Evolutionary conservation across 495 filamentous ascomycete genomes (phyloP), one percentile per base, ranked within the genome.

Genomic region (Podospora fimiseda): DNA sequence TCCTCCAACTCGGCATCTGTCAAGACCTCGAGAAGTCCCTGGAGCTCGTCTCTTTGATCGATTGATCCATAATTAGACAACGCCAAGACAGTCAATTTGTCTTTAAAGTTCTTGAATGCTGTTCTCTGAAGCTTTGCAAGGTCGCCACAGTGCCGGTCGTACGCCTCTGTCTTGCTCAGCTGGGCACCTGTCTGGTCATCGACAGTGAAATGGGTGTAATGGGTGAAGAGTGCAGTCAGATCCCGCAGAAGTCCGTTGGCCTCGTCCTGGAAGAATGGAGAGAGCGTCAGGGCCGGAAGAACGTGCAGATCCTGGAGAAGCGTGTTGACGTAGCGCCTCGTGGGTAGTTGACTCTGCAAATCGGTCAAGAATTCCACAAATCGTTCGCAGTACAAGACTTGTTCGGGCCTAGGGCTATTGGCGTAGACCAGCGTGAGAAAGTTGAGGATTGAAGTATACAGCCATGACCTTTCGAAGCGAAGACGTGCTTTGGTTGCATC

Each of bases 341-440:
- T 99, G 15, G 93, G 93, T 39, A 96, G 75, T 64, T 99, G 93
- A 61, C 92, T 95, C 66, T 91, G 80, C 18, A 99, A 73, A 65
- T 99, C 93, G 2, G 87, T 85, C 54, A 97, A 71, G 20, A 97
- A 82, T 66, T 99, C 93, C 20, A 97, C 63, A 60, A 97, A 93
- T 15, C 91, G 80, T 69, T 97, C 92, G 64, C 91, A 96, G 66
- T 97, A 97, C 6, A 80, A 71, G 21, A 91, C 59, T 52, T 88
- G 83, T 38, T 90, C 88, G 59, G 68, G 57, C 38, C 75, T 76
- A 41, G 64, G 63, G 40, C 65, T 73, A 36, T 76, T 70, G 24
- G 75, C 73, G 60, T 91, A 88, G 19, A 97, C 65, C 52, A 83
- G 75, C 48, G 81, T 75, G 9, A 96, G 59, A 59, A 96, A 99